These are phyloP conservation scores for Allantophomopsis cytisporea DNA, from an alignment of 2,329 filamentous ascomycete genomes.

Conservation along the genomic window DNA sequence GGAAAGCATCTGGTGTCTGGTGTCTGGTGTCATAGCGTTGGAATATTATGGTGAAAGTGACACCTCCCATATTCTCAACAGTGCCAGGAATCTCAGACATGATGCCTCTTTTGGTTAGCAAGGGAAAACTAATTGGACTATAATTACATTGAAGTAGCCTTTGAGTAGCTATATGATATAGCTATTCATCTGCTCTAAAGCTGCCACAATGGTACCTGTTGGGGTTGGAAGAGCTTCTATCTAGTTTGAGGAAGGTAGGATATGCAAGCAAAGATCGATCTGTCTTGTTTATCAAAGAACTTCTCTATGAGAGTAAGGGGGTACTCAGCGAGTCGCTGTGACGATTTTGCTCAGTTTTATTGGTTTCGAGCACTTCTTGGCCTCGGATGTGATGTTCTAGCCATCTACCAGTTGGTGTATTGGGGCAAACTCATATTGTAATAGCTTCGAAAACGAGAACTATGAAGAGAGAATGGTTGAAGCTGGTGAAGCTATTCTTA, in stretches of 20 bases:
- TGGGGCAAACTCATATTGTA: constrained; percentile 60
- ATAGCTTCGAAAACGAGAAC: constrained; percentile 54
- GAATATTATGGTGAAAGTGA: constrained; percentile 72
- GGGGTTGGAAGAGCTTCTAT: background rate
- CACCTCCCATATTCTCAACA: constrained; percentile 68
- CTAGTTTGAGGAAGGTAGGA: background rate
- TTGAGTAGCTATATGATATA: constrained; percentile 48
- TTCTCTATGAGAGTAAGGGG: constrained; percentile 32
- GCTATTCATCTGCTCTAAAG: constrained; percentile 36
- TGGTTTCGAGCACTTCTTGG: constrained; percentile 34
- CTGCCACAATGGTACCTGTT: constrained; percentile 11
- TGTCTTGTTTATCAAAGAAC: constrained; percentile 11
- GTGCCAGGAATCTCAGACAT: constrained; percentile 67
- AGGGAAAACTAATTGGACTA: constrained; percentile 14
- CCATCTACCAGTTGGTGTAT: constrained; percentile 78
- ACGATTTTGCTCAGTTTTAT: constrained; percentile 35
- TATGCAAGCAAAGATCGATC: background rate
- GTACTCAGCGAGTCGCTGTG: constrained; percentile 55
- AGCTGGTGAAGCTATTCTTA: constrained; percentile 68
- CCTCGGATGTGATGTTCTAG: constrained; percentile 50
- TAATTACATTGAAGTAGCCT: constrained; percentile 18
- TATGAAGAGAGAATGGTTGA: constrained; percentile 76
- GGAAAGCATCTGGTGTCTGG: constrained; percentile 55
- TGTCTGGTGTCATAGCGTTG: constrained; percentile 58
- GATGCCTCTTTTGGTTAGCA: constrained; percentile 47